Evolutionary conservation across 2,329 filamentous ascomycete species (phyloP), one percentile per base, ranked within the genome.

Genomic region (Arachnomyces sp.): DNA sequence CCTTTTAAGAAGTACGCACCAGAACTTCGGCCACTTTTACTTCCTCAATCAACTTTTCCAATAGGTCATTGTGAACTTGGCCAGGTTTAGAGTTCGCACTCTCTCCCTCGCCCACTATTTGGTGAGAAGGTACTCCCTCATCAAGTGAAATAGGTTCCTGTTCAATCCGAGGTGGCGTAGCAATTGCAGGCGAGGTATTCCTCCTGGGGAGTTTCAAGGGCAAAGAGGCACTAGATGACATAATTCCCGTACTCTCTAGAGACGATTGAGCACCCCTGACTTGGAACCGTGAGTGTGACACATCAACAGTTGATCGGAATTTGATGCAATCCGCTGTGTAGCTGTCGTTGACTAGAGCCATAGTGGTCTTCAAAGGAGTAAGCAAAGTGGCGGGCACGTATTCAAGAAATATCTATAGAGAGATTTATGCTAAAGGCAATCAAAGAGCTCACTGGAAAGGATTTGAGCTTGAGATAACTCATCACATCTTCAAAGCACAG

Each of bases 281-380:
- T 67, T 61, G 53, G 64, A 67, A 31, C 73, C 84, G 38, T 54
- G 56, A 17, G 84, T 69, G 43, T 57, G 63, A 62, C 4, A 74
- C 69, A 46, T 84, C 77, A 12, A 85, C 59, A 1, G 87, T 46
- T 1, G 63, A 61, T 4, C 69, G 66, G 46, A 76, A 79, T 28
- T 65, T 63, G 29, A 85, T 72, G 47, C 82, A 88, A 41, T 88
- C 82, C 2, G 81, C 64, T 0, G 81, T 76, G 50, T 82, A 90
- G 0, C 70, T 65, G 36, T 84, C 80, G 42, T 79, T 82, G 8
- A 88, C 79, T 2, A 94, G n/a, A 53, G 50, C 51, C 12, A 65
- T 42, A 7, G 48, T 47, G 7, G 50, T 13, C 61, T 65, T 28
- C 15, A 13, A 28, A 16, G 30, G 28, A 7, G 38, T 57, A 28